Conservation (phyloP, 441 rosid species). For the Euphorbia celastroides region DNA sequence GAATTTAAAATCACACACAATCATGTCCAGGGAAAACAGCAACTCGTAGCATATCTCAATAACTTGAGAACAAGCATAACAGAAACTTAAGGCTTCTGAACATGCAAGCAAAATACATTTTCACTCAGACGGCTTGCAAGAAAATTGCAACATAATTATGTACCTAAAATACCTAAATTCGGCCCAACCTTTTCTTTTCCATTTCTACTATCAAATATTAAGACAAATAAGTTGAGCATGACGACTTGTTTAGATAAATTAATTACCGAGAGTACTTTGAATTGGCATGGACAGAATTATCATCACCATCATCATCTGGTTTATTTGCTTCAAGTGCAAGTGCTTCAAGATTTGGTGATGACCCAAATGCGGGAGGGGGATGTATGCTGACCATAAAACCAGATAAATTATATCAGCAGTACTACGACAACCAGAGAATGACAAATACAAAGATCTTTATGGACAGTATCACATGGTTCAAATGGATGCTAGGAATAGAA, state of each 20-base stretch:
- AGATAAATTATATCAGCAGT: constrained; percentile 17
- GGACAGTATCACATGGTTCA: not conserved
- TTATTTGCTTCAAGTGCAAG: constrained; percentile 45
- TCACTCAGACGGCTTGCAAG: not conserved
- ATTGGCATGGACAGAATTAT: constrained; percentile 63
- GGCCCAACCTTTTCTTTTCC: not conserved
- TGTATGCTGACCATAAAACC: constrained; percentile 55
- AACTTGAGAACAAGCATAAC: constrained; percentile 1
- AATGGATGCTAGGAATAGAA: constrained; percentile 5
- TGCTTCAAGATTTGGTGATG: constrained; percentile 70
- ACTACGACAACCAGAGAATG: not conserved
- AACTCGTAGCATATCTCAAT: not conserved
- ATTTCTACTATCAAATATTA: not conserved
- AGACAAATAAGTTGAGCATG: not conserved
- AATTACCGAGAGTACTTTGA: constrained; percentile 55
- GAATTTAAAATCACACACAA: not conserved
- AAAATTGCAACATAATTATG: not conserved
- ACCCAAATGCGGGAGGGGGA: constrained; percentile 92
- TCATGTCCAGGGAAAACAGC: not conserved
- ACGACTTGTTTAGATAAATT: not conserved
- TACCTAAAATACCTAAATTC: not conserved
- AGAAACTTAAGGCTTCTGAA: not conserved
- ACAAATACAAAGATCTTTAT: not conserved
- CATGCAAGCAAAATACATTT: not conserved
- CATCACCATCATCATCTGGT: constrained; percentile 50